A percentile compares a stretch with the other conserved stretches of the same genome.
These are phyloP conservation scores for Lizanozyma gosingica DNA, from an alignment of 1,139 yeast genomes.

Conservation along the genomic window DNA sequence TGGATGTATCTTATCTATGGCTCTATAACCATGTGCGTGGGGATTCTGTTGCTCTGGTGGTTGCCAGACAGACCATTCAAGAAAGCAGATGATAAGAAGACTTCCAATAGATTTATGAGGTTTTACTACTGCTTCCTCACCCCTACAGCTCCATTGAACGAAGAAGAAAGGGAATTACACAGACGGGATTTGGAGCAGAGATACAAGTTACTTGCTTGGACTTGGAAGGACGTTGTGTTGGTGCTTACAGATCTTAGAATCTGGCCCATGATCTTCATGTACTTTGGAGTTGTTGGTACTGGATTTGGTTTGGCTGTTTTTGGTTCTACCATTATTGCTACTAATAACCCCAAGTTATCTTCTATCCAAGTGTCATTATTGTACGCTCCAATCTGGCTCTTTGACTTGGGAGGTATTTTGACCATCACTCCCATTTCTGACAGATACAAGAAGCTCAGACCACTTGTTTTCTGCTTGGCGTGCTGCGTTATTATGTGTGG, in stretches of 20 bases:
- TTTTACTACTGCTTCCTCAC: conserved; percentile 20
- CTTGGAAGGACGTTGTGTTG: conserved; percentile 46
- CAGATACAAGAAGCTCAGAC: conserved; percentile 47
- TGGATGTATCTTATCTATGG: conserved; percentile 84
- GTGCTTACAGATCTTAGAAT: conserved; percentile 56
- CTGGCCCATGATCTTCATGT: conserved; percentile 82
- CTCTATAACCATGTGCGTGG: conserved; percentile 56
- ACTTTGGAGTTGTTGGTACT: conserved; percentile 86
- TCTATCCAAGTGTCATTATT: conserved; percentile 66
- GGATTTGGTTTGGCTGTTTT: conserved; percentile 81
- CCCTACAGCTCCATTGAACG: conserved; percentile 45
- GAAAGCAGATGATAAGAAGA: conserved; percentile 4
- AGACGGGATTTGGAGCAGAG: conserved; percentile 52
- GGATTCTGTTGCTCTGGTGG: conserved; percentile 70
- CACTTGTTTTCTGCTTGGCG: conserved; percentile 52
- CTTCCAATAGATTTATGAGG: conserved; percentile 9
- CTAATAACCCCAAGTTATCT: conserved; percentile 52
- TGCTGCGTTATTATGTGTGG: conserved; percentile 66
- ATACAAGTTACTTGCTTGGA: conserved; percentile 44
- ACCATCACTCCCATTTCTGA: conserved; percentile 76
- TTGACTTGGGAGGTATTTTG: conserved; percentile 73
- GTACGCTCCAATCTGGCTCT: conserved; percentile 86
- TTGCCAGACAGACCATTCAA: conserved; percentile 60
- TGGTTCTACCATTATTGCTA: conserved; percentile 72
- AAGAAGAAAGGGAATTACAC: conserved; percentile 48